Percentiles rank a stretch among this genome's conserved stretches.
Evolutionary conservation across 148 eudicot species (phyloP).

Genomic region (Heliamphora exappendiculata): DNA sequence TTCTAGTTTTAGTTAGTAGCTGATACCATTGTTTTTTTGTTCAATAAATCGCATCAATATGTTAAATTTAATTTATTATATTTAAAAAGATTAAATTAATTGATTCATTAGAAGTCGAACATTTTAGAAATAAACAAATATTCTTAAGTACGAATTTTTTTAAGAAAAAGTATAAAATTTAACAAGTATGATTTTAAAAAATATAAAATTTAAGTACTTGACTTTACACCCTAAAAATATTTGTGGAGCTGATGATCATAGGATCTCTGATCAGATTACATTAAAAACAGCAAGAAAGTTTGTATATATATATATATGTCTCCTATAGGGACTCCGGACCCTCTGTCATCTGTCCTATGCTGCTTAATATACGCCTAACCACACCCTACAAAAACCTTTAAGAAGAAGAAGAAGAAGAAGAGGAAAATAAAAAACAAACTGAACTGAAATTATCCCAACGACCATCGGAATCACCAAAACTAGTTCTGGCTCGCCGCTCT

Average conservation of each 20-base stretch:
- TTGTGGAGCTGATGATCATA: too few relatives aligned
- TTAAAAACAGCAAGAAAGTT: not conserved
- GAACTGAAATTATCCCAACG: not conserved
- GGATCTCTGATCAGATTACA: not conserved
- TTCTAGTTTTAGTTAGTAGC: too few relatives aligned
- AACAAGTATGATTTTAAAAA: not conserved
- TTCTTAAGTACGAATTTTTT: too few relatives aligned
- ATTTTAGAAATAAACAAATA: too few relatives aligned
- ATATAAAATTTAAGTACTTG: not conserved
- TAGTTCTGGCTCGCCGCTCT: not conserved
- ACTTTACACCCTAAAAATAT: too few relatives aligned
- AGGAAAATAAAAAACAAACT: not conserved
- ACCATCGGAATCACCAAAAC: not conserved
- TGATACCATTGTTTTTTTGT: too few relatives aligned
- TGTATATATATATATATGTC: not conserved
- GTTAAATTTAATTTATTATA: too few relatives aligned
- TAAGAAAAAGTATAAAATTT: too few relatives aligned
- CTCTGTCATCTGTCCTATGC: not conserved
- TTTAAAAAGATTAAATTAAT: too few relatives aligned
- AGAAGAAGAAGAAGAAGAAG: not conserved
- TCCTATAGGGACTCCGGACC: not conserved
- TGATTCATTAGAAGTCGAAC: too few relatives aligned
- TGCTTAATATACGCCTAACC: not conserved
- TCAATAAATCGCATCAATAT: too few relatives aligned
- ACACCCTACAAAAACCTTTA: not conserved